Conservation (phyloP, 768 basidiomycete genomes). For the Aureoboletus auriporus region DNA sequence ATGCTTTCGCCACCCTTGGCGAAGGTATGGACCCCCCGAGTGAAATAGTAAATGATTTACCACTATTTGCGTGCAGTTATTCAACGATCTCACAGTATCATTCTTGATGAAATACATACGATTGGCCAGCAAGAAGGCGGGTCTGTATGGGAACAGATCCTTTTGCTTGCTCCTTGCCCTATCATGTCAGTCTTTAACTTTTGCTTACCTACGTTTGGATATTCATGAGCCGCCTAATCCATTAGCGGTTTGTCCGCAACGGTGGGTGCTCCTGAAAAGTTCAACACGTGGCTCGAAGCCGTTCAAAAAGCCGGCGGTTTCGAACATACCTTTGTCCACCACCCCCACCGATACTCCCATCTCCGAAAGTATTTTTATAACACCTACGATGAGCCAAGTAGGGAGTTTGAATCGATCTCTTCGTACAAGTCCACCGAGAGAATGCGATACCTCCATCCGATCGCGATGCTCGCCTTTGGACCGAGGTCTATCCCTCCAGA, state of each 20-base stretch:
- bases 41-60: constrained; percentile 45
- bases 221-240: neutral
- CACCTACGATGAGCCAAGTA: constrained; percentile 19
- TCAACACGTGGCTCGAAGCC: constrained; percentile 61
- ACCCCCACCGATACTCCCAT: constrained; percentile 70
- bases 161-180: constrained; percentile 66
- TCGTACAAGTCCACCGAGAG: constrained; percentile 36
- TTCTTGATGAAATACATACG: constrained; percentile 54
- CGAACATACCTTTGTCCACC: constrained; percentile 55
- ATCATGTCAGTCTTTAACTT: constrained; percentile 50
- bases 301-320: constrained; percentile 59
- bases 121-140: constrained; percentile 71
- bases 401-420: constrained; percentile 35
- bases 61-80: neutral
- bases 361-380: constrained; percentile 64
- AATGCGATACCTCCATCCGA: constrained; percentile 59
- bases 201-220: neutral
- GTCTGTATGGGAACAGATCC: constrained; percentile 71
- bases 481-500: constrained; percentile 51
- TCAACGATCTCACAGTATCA: constrained; percentile 43
- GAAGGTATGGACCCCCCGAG: constrained; percentile 53
- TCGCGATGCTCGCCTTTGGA: constrained; percentile 55
- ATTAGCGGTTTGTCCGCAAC: constrained; percentile 68
- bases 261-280: constrained; percentile 58
- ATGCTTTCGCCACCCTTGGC: constrained; percentile 65